These are phyloP conservation scores for Turnera subulata DNA, from an alignment of 345 rosid genomes.

Conservation along the genomic window DNA sequence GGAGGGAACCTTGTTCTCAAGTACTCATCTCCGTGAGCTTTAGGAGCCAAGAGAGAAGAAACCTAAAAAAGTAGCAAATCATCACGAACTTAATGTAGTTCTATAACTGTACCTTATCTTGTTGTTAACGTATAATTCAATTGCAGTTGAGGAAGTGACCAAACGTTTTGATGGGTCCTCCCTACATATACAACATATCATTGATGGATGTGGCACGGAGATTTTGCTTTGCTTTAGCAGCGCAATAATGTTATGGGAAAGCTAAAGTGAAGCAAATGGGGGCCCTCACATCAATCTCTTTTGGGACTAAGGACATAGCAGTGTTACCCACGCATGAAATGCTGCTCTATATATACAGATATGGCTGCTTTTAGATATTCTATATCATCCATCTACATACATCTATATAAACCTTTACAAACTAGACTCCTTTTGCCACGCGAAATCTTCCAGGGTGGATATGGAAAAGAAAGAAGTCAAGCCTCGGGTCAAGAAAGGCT, in stretches of 20 bases:
- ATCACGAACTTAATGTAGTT: background rate
- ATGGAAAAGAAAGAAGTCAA: conserved; percentile 42
- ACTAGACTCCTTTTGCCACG: background rate
- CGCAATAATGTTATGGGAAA: conserved; percentile 10
- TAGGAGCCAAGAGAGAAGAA: too few relatives aligned
- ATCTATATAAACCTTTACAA: conserved; percentile 5
- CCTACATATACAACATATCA: background rate
- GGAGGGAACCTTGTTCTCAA: too few relatives aligned
- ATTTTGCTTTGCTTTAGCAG: conserved; percentile 20
- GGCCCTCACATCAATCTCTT: conserved; percentile 18
- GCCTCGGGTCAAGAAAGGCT: conserved; percentile 47
- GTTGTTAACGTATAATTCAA: background rate
- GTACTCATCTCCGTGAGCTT: too few relatives aligned
- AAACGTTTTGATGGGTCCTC: conserved; percentile 1
- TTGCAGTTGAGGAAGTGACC: background rate
- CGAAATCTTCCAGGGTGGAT: background rate
- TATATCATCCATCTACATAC: background rate
- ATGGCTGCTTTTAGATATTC: background rate
- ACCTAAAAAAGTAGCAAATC: too few relatives aligned
- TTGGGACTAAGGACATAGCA: background rate
- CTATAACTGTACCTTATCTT: background rate
- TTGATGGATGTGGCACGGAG: conserved; percentile 15
- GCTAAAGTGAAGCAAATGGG: conserved; percentile 17
- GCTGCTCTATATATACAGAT: background rate
- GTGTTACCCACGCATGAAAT: conserved; percentile 11